These are phyloP conservation scores for Dichotomocladium elegans DNA, from an alignment of 371 early-diverging fungal species.

Conservation along the genomic window DNA sequence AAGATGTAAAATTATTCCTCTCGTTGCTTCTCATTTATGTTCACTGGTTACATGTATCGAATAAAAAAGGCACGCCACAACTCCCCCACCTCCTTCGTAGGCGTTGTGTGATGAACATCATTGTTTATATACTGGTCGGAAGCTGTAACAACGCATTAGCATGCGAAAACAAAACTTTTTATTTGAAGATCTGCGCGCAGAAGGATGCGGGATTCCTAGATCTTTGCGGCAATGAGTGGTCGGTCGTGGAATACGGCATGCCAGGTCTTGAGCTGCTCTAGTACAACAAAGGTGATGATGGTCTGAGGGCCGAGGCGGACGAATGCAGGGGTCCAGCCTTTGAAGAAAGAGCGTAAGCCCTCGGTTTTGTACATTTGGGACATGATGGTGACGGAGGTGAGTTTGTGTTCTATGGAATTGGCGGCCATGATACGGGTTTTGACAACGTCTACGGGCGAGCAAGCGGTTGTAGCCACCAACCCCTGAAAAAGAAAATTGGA, in stretches of 20 bases:
- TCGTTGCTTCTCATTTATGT: background rate
- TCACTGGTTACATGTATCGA: background rate
- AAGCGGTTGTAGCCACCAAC: conserved; percentile 67
- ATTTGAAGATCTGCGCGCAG: no score
- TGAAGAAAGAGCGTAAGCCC: conserved; percentile 61
- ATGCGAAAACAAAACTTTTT: no score
- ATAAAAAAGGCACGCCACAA: background rate
- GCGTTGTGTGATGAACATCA: background rate
- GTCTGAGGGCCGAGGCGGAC: conserved; percentile 68
- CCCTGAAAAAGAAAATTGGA: conserved; percentile 26
- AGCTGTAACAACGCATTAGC: no score
- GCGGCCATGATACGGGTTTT: conserved; percentile 71
- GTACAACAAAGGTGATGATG: conserved; percentile 62
- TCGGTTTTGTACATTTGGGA: conserved; percentile 54
- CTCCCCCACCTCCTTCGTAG: background rate
- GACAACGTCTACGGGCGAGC: conserved; percentile 66
- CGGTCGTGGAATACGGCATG: conserved; percentile 13
- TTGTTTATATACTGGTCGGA: no score
- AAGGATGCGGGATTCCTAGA: background rate
- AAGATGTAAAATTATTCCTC: background rate
- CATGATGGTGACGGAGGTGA: conserved; percentile 41
- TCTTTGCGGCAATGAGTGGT: background rate
- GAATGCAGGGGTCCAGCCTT: conserved; percentile 73
- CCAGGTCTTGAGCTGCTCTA: conserved; percentile 55
- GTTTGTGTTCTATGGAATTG: conserved; percentile 16